Base-by-base conservation (phyloP, 2,329 filamentous ascomycete genomes). In the Fusarium praegraminearum region DNA sequence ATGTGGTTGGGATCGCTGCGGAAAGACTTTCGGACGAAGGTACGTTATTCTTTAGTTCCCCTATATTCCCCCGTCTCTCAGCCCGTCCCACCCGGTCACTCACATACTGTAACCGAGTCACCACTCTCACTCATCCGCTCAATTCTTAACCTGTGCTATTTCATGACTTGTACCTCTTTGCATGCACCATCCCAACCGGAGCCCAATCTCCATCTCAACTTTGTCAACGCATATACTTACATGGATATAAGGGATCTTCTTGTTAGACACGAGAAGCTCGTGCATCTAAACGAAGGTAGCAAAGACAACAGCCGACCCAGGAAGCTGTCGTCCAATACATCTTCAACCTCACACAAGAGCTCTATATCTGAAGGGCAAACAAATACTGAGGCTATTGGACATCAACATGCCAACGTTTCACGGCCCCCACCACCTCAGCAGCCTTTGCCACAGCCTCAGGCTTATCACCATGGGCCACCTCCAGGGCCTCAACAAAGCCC, bases 161-260 rank as follows among this genome's bases (percentile, higher is more conserved):
- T 44, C 38, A 35, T 49, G 45, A 56, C 51, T 36, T 30, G 15
- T 45, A 33, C 28, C 51, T 44, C n/a, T 45, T 38, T 45, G 50
- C 22, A 45, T 38, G 51, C 32, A 18, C 45, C 46, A 49, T 44
- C 52, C 35, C 46, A 60, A 43, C 51, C 33, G 13, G 41, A 43
- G 41, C 33, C 47, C 32, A 54, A 58, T 24, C 43, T 45, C 49
- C 41, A n/a, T 32, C 28, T 26, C 33, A 28, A 13, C 41, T 64
- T 55, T 30, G 24, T 40, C 28, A 43, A 57, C 26, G 51, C 55
- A 64, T 36, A 71, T 76, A 70, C 85, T 87, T 85, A 86, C 81
- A 88, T 88, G 86, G 83, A 88, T 80, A 88, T 87, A 80, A 89
- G 87, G 71, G 87, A 89, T 77, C 84, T 90, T 65, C 83, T 90